A percentile compares a stretch with the other conserved stretches of the same genome.
These are phyloP conservation scores for Zostera marina DNA, from an alignment of 116 monocot species.

Conservation along the genomic window DNA sequence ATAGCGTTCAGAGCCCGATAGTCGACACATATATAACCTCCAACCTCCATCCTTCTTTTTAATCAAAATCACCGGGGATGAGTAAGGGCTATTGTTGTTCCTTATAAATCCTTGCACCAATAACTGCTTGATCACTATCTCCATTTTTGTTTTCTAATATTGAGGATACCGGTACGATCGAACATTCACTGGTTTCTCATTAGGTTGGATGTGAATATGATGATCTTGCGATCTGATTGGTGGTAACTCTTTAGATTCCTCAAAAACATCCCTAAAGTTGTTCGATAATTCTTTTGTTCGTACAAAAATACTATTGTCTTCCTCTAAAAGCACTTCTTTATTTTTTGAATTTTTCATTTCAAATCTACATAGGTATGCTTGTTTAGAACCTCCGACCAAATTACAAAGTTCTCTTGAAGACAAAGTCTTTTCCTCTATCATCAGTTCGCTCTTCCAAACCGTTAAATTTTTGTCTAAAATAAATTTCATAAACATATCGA, in stretches of 20 bases:
- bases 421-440: no score
- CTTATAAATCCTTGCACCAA: background rate
- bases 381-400: no score
- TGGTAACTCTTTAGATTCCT: background rate
- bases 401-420: no score
- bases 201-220: background rate
- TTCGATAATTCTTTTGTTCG: no score
- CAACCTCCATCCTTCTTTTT: background rate
- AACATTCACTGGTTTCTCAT: background rate
- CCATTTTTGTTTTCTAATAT: background rate
- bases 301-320: no score
- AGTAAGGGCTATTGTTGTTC: background rate
- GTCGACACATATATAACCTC: background rate
- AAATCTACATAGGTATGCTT: no score
- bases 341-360: no score
- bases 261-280: no score
- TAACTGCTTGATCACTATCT: background rate
- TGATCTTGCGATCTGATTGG: background rate
- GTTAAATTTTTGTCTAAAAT: no score
- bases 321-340: no score
- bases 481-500: no score
- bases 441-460: no score
- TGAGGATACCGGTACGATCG: background rate
- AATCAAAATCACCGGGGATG: background rate
- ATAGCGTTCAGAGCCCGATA: background rate